These are phyloP conservation scores for Xylaria digitata DNA, from an alignment of 2,329 filamentous ascomycete genomes.

Conservation along the genomic window DNA sequence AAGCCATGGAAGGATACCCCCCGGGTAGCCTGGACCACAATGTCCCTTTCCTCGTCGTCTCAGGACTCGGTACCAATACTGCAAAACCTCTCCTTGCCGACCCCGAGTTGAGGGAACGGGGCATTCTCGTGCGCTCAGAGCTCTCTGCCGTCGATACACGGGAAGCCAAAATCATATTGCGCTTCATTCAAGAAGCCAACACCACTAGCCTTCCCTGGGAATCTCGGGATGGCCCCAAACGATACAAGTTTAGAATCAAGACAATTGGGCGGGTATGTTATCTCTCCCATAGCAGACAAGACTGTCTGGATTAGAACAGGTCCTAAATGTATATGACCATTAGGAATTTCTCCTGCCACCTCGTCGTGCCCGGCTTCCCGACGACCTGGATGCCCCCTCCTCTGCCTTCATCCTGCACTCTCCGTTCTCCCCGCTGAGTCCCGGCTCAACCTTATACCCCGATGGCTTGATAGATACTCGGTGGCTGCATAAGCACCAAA, in stretches of 20 bases:
- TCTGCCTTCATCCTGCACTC: constrained; percentile 78
- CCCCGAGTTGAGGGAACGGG: constrained; percentile 66
- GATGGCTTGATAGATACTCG: constrained; percentile 85
- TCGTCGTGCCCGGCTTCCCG: constrained; percentile 65
- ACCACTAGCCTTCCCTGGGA: constrained; percentile 75
- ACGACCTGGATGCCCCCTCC: constrained; percentile 60
- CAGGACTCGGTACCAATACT: constrained; percentile 70
- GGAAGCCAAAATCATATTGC: constrained; percentile 72
- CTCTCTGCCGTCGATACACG: constrained; percentile 73
- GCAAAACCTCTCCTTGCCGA: constrained; percentile 57
- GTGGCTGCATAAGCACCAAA: constrained; percentile 92
- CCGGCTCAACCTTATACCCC: constrained; percentile 83
- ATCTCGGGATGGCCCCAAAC: constrained; percentile 62
- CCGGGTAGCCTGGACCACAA: constrained; percentile 85
- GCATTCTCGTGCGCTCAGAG: constrained; percentile 75
- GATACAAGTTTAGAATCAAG: constrained; percentile 74
- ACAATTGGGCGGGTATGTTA: constrained; percentile 82
- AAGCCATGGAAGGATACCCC: constrained; percentile 81
- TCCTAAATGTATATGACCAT: constrained; percentile 29
- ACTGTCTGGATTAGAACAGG: background rate
- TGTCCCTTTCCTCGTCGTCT: constrained; percentile 83
- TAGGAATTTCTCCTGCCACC: constrained; percentile 68
- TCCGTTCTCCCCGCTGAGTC: constrained; percentile 88
- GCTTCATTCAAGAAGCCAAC: constrained; percentile 74
- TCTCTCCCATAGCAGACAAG: constrained; percentile 29